These are phyloP conservation scores for Trametes sp. DNA, from an alignment of 1,284 basidiomycete genomes.

Conservation along the genomic window DNA sequence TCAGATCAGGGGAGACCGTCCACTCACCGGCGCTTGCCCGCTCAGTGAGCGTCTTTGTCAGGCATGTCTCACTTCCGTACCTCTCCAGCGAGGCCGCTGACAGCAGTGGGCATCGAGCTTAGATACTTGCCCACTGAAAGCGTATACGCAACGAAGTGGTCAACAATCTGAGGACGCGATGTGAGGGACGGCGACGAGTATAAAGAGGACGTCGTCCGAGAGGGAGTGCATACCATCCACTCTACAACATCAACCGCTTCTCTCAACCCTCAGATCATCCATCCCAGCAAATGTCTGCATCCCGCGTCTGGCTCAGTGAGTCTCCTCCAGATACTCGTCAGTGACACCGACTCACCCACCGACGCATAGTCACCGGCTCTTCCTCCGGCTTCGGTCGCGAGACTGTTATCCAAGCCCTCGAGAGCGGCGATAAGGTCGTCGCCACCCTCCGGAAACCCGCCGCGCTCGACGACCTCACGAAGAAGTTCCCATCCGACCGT, in stretches of 20 bases:
- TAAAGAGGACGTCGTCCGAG: not conserved
- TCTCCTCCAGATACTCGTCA: constrained; percentile 26
- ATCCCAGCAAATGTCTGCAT: constrained; percentile 10
- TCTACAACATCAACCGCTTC: constrained; percentile 40
- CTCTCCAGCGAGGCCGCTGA: too few relatives aligned
- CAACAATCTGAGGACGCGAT: too few relatives aligned
- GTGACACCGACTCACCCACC: not conserved
- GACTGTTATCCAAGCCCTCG: constrained; percentile 36
- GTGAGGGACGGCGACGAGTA: not conserved
- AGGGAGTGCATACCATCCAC: not conserved
- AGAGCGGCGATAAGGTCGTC: constrained; percentile 41
- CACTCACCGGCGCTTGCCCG: too few relatives aligned
- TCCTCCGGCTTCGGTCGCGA: constrained; percentile 44
- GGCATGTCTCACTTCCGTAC: too few relatives aligned
- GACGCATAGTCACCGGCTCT: constrained; percentile 40
- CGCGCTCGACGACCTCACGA: constrained; percentile 33
- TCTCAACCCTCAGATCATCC: not conserved
- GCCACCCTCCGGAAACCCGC: constrained; percentile 43
- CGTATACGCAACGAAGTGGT: too few relatives aligned
- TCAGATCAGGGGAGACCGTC: too few relatives aligned
- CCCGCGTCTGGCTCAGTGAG: constrained; percentile 31
- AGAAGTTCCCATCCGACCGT: constrained; percentile 17
- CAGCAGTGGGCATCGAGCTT: too few relatives aligned
- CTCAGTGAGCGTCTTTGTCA: too few relatives aligned
- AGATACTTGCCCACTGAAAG: too few relatives aligned